phyloP scores from a whole-genome alignment of 306 rosid genomes.

The Alnus rubra region DNA sequence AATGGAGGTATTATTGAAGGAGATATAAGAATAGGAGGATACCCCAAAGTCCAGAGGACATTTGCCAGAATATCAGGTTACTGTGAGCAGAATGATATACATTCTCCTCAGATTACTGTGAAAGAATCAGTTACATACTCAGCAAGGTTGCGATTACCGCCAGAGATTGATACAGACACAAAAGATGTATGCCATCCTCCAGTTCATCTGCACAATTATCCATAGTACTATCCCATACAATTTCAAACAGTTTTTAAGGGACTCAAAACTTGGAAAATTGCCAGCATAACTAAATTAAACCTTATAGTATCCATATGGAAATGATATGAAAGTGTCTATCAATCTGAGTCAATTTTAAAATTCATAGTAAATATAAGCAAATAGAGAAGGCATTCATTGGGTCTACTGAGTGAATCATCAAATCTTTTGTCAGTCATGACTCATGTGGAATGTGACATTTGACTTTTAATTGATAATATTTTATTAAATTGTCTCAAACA shows the following conservation, averaged over 20 bases:
- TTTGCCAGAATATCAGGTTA: constrained; percentile 81
- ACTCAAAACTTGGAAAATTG: not conserved
- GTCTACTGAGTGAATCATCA: not conserved
- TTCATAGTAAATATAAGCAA: not conserved
- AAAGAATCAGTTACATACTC: constrained; percentile 73
- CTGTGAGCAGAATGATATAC: constrained; percentile 79
- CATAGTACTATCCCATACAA: not conserved
- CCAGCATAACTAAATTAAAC: not conserved
- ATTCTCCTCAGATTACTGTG: constrained; percentile 74
- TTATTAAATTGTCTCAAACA: not conserved
- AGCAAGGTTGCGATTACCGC: constrained; percentile 70
- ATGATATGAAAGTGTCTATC: not conserved
- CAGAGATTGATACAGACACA: constrained; percentile 55
- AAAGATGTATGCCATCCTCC: constrained; percentile 54
- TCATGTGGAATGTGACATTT: not conserved
- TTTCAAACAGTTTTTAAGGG: constrained; percentile 1
- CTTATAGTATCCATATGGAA: not conserved
- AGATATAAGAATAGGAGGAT: constrained; percentile 72
- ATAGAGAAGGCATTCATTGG: not conserved
- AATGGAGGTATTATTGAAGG: constrained; percentile 71
- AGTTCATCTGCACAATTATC: constrained; percentile 7
- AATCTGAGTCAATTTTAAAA: not conserved
- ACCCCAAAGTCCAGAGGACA: constrained; percentile 71
- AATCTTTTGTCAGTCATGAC: not conserved
- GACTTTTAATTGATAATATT: not conserved